Evolutionary conservation across 2,329 filamentous ascomycete genomes (phyloP), one percentile per base, ranked within the genome.

Genomic region (Neoascochyta sp.): DNA sequence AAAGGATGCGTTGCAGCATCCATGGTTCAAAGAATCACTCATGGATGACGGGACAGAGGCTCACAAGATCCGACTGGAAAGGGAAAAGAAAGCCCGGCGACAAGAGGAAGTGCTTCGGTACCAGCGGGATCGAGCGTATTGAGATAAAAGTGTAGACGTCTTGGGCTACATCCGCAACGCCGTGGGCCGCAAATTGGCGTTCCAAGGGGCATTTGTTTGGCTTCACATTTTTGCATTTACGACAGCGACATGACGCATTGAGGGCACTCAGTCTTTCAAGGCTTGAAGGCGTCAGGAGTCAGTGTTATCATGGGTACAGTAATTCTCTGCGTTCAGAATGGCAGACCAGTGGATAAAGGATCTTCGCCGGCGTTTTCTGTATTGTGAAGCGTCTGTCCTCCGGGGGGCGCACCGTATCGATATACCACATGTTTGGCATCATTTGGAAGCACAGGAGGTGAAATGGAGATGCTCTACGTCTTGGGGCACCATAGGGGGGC

Each of bases 11-110:
- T 63, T 82, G 40, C 75, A 80, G 53, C 78, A 82, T 52, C 73
- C 75, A 1, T 82, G 78, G 78, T 82, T 82, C 62, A 75, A 71
- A 41, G 78, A 82, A 56, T 66, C 69, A 9, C 66, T 81, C 13
- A 70, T 80, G 47, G 78, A 82, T 49, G 78, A 82, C 51, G 78
- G 78, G 34, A 81, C 78, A 5, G 78, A 81, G 60, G 78, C 78
- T 12, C 66, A 74, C 34, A 71, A 75, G 34, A 80, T 81, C 41
- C 64, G 72, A 25, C 53, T 71, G 33, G 63, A 70, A 34, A 42
- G 57, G 38, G 59, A 64, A 32, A 60, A 55, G 50, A 62, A 61
- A 43, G 43, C 46, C 9, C 50, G 54, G 17, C 54, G 54, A 14
- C 38, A 42, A 35, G 53, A 57, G 47, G 53, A 60, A 33, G 52